phyloP scores from a whole-genome alignment of 345 rosid genomes.

The Syzygium oleosum region DNA sequence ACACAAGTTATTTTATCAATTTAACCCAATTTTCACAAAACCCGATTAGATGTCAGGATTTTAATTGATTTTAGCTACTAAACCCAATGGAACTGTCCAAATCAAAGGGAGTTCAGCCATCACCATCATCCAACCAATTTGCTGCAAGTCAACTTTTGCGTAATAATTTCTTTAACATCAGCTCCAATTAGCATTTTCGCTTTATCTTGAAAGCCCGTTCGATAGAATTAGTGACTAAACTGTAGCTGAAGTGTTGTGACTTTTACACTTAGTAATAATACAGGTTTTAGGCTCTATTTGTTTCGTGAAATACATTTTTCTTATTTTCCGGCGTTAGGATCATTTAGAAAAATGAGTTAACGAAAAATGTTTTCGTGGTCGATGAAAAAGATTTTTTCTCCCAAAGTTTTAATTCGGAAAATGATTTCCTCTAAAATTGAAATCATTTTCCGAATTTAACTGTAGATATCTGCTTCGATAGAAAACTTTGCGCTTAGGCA shows the following conservation, averaged over 20 bases:
- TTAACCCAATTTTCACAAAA: background rate
- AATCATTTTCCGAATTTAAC: no score
- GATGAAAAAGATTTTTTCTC: no score
- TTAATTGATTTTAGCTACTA: background rate
- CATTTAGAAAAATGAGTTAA: no score
- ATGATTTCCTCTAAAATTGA: no score
- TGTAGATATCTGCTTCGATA: no score
- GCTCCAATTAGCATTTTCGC: background rate
- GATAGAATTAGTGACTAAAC: background rate
- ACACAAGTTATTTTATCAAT: background rate
- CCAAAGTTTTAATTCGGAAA: no score
- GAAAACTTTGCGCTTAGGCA: no score
- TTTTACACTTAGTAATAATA: background rate
- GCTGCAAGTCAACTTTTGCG: background rate
- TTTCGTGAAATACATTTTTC: no score
- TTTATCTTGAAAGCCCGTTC: background rate
- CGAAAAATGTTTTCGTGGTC: no score
- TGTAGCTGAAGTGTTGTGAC: background rate
- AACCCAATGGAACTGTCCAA: background rate
- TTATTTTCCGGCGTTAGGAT: no score
- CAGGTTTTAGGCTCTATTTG: no score
- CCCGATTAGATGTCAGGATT: background rate
- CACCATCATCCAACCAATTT: background rate
- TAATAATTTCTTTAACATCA: background rate
- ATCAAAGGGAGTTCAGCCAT: background rate